Evolutionary conservation across 2,329 filamentous ascomycete genomes (phyloP), one percentile per base, ranked within the genome.

Genomic region (Furcasterigmium furcatum): DNA sequence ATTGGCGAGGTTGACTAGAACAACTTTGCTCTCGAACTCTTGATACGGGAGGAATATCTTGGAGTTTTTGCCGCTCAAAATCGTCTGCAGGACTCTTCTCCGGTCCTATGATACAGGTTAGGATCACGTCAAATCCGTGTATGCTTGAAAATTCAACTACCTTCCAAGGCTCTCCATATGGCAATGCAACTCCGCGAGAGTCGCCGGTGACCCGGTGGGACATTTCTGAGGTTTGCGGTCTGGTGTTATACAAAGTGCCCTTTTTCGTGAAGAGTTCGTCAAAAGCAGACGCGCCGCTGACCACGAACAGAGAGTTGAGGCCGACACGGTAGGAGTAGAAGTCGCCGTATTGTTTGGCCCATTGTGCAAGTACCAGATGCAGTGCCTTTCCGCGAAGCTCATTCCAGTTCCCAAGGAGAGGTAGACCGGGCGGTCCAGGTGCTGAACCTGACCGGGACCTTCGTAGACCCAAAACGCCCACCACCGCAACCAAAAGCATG

Each of bases 11-110:
- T 42, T 34, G 5, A 19, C 18, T 9, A 42, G 21, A 27, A 41
- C 16, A 18, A 41, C 25, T 27, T 18, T 24, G 30, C 38, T 41
- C 38, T 46, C 44, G 22, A 25, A 46, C 4, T 46, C 44, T 8
- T 36, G 34, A 12, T 36, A 36, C 34, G 34, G 34, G 9, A 18
- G 34, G 16, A 36, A 36, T 3, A 36, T 16, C 34, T 36, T 36
- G 16, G 34, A 14, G 4, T 18, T 18, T 8, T 14, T 14, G 3
- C 34, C 34, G 16, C n/a, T 36, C n/a, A 36, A 16, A 12, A 36
- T 14, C 3, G 34, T 36, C 16, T 36, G 34, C 5, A 36, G 34
- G 34, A 36, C 18, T 19, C 18, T 36, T 19, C 34, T 18, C 18
- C 34, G 16, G 10, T 36, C 34, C 34, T 36, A 8, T 2, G 9